These are phyloP conservation scores for Clarireedia homoeocarpa DNA, from an alignment of 2,329 filamentous ascomycete genomes.

Conservation along the genomic window DNA sequence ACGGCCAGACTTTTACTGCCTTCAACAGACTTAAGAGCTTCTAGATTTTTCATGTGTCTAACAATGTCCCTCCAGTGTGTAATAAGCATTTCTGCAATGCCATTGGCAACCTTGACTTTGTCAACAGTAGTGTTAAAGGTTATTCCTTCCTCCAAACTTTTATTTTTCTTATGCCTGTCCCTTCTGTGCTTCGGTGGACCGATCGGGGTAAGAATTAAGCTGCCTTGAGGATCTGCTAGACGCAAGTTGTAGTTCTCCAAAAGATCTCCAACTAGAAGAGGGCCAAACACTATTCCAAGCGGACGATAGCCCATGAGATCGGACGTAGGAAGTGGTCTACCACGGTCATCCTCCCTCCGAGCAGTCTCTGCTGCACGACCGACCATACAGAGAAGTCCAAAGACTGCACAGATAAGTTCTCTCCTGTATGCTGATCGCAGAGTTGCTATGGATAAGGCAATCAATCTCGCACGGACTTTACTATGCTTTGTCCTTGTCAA, in stretches of 20 bases:
- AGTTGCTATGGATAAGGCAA: constrained; percentile 54
- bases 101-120: constrained; percentile 50
- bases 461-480: constrained; percentile 54
- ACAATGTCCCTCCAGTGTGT: constrained; percentile 58
- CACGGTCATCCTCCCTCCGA: constrained; percentile 43
- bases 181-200: constrained; percentile 36
- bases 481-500: constrained; percentile 44
- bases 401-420: constrained; percentile 58
- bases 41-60: constrained; percentile 46
- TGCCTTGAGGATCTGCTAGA: constrained; percentile 22
- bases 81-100: constrained; percentile 58
- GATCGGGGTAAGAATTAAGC: constrained; percentile 23
- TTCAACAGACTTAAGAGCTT: constrained; percentile 13
- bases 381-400: constrained; percentile 55
- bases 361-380: constrained; percentile 48
- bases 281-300: constrained; percentile 57
- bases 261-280: constrained; percentile 52
- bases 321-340: constrained; percentile 44
- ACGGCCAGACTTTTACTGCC: constrained; percentile 12
- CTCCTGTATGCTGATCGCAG: constrained; percentile 52
- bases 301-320: constrained; percentile 58
- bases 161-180: constrained; percentile 32
- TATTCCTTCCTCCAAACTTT: constrained; percentile 18
- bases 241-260: constrained; percentile 40
- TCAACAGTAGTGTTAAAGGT: constrained; percentile 34